Percentiles rank a stretch among this genome's conserved stretches.
These are phyloP conservation scores for Coemansia aciculifera DNA, from an alignment of 192 early-diverging fungal species.

Conservation along the genomic window DNA sequence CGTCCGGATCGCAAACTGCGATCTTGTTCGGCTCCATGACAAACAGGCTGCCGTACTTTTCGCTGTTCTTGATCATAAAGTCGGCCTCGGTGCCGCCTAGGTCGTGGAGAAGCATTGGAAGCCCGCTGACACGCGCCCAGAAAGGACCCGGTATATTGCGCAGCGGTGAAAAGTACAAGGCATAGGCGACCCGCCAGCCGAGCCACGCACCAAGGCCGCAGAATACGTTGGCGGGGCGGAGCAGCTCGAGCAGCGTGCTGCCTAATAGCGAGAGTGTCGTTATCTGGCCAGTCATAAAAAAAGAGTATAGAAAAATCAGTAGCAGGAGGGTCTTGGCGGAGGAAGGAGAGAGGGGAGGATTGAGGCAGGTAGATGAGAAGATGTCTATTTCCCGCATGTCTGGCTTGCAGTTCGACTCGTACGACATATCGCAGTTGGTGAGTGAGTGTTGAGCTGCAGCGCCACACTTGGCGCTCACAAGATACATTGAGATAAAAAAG, in stretches of 20 bases:
- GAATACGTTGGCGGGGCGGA: constrained; percentile 22
- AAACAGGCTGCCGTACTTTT: constrained; percentile 45
- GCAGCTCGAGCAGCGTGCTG: constrained; percentile 8
- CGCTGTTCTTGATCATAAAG: constrained; percentile 28
- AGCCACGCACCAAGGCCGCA: constrained; percentile 28
- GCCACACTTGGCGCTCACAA: background rate
- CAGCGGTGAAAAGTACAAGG: constrained; percentile 37
- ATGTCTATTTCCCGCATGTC: background rate
- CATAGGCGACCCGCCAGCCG: constrained; percentile 26
- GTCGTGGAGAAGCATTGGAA: constrained; percentile 33
- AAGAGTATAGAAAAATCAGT: background rate
- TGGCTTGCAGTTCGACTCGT: background rate
- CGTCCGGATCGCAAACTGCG: constrained; percentile 29
- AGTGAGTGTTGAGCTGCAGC: background rate
- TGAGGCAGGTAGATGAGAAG: background rate
- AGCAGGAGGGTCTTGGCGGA: background rate
- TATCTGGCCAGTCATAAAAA: constrained; percentile 20
- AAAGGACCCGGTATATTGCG: constrained; percentile 43
- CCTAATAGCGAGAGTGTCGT: background rate
- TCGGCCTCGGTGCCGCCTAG: constrained; percentile 34
- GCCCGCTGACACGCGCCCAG: constrained; percentile 37
- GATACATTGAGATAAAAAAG: background rate
- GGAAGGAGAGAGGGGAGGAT: background rate
- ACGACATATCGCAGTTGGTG: background rate
- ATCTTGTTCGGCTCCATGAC: constrained; percentile 38